Evolutionary conservation across 345 rosid species (phyloP).

Genomic region (Mallotus nudiflorus): DNA sequence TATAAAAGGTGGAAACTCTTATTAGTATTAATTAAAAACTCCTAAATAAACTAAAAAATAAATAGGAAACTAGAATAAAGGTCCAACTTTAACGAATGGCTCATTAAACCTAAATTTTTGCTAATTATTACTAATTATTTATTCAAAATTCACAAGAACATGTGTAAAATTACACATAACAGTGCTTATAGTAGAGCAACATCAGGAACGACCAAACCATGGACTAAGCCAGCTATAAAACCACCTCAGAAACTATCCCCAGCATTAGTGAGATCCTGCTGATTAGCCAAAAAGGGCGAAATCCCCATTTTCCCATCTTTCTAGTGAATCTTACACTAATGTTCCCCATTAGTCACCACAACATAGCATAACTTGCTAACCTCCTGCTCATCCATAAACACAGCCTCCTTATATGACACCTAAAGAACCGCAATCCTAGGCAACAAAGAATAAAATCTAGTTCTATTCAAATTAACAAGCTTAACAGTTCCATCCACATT

Average conservation of each 20-base stretch:
- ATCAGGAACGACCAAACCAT: conserved; percentile 75
- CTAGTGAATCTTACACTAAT: conserved; percentile 65
- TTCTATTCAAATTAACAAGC: conserved; percentile 54
- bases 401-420: conserved; percentile 85
- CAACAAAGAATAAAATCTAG: conserved; percentile 64
- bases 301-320: conserved; percentile 52
- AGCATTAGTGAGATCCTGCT: conserved; percentile 96
- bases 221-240: conserved; percentile 69
- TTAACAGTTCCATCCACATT: conserved; percentile 59
- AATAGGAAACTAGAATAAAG: no score
- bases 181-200: conserved; percentile 92
- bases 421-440: conserved; percentile 65
- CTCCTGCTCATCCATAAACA: conserved; percentile 75
- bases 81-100: no score
- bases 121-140: no score
- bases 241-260: conserved; percentile 95
- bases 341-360: conserved; percentile 84
- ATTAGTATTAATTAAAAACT: no score
- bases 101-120: no score
- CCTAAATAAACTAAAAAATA: no score
- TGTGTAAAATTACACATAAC: no score
- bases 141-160: no score
- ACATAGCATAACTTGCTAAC: conserved; percentile 74
- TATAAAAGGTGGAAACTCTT: no score
- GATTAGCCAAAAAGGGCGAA: conserved; percentile 64